Conservation (phyloP, 2,329 filamentous ascomycete species). For the Neurospora crassa region DNA sequence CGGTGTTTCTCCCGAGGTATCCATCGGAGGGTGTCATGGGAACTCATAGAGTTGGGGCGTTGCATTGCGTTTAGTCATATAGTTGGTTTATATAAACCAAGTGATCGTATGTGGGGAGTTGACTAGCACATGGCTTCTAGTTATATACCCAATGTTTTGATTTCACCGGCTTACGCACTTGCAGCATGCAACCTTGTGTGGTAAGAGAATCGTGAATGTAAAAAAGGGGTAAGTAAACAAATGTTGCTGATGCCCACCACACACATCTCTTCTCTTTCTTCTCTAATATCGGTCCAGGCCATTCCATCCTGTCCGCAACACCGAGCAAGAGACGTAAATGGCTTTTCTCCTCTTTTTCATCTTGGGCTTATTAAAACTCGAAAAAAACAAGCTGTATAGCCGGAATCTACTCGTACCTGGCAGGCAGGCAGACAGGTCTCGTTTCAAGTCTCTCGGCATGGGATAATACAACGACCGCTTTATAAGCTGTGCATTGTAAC, state of each 20-base stretch:
- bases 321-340: too few species aligned
- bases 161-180: neutral
- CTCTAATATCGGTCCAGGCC: neutral
- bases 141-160: neutral
- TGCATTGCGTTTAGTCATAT: neutral
- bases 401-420: too few species aligned
- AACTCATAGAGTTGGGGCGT: neutral
- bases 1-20: neutral
- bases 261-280: neutral
- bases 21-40: neutral
- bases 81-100: neutral
- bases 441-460: too few species aligned
- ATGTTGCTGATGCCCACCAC: neutral
- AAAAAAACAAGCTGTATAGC: too few species aligned
- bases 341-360: too few species aligned
- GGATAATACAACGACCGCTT: too few species aligned
- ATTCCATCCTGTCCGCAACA: neutral
- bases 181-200: neutral
- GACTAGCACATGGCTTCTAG: neutral
- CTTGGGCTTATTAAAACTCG: too few species aligned
- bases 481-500: too few species aligned
- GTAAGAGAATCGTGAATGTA: neutral
- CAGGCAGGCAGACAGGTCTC: too few species aligned
- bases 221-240: neutral
- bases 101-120: neutral